phyloP scores from a whole-genome alignment of 768 basidiomycete genomes.

The Kwoniella sp. region DNA sequence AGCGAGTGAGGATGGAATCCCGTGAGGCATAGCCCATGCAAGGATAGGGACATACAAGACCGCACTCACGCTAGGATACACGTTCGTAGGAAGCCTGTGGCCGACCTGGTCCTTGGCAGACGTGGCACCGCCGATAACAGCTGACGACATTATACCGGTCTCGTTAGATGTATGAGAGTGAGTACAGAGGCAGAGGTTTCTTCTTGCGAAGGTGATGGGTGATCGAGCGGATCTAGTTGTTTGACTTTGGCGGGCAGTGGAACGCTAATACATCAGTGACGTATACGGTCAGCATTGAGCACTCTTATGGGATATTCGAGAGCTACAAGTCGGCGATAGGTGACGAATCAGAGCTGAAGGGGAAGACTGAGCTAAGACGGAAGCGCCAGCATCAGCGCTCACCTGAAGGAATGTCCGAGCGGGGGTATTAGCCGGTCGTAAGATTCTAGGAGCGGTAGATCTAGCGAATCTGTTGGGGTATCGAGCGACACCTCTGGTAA shows the following conservation, averaged over 20 bases:
- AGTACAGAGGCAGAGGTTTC: slow-evolving; percentile 19
- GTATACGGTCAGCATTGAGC: no score
- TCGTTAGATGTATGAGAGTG: slow-evolving; percentile 13
- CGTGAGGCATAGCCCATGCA: no score
- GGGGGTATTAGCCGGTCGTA: no score
- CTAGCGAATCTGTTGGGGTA: background rate
- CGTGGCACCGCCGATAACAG: slow-evolving; percentile 17
- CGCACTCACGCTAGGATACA: slow-evolving; percentile 26
- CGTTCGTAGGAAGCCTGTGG: slow-evolving; percentile 26
- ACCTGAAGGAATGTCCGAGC: no score
- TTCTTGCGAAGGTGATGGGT: background rate
- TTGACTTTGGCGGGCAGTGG: background rate
- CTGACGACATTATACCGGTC: slow-evolving; percentile 11
- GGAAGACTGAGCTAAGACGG: no score
- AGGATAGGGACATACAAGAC: no score
- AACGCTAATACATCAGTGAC: slow-evolving; percentile 3
- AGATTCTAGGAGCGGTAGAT: background rate
- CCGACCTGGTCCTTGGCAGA: slow-evolving; percentile 12
- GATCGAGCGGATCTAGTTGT: background rate
- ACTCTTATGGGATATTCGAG: no score
- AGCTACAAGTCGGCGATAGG: no score
- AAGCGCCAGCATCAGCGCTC: no score
- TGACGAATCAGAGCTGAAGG: no score
- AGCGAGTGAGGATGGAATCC: no score
- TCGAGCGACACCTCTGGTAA: slow-evolving; percentile 1